Evolutionary conservation across 768 basidiomycete genomes (phyloP).

Genomic region (Harrya chromipes): DNA sequence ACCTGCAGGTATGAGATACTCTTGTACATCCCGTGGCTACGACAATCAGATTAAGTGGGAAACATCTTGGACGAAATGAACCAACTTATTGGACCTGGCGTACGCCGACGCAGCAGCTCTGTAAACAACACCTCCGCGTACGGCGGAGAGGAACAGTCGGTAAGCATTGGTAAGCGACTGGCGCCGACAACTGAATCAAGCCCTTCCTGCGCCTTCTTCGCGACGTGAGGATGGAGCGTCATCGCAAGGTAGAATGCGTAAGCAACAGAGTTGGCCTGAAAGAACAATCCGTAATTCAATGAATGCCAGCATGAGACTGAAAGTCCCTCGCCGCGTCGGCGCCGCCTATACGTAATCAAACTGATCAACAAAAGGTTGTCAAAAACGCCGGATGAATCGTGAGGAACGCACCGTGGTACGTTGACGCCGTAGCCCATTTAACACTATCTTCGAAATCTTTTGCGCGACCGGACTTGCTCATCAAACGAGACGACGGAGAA

Average conservation of each 20-base stretch:
- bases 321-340: no score
- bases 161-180: conserved; percentile 9
- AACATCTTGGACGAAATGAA: neutral
- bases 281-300: neutral
- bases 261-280: neutral
- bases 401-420: conserved; percentile 3
- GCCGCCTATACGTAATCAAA: no score
- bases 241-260: neutral
- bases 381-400: no score
- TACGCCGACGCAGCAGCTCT: conserved; percentile 11
- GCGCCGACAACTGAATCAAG: conserved; percentile 11
- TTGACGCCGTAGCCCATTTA: conserved; percentile 9
- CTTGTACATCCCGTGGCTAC: conserved; percentile 7
- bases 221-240: conserved; percentile 5
- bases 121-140: conserved; percentile 11
- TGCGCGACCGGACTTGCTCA: conserved; percentile 1
- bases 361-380: no score
- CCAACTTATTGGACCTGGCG: neutral
- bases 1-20: conserved; percentile 32
- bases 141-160: conserved; percentile 12
- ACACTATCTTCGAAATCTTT: conserved; percentile 10
- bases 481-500: conserved; percentile 5
- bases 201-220: conserved; percentile 14
- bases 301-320: neutral
- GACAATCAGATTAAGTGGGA: neutral